phyloP scores from a whole-genome alignment of 2,329 filamentous ascomycete species.

The Ascomycota sp. region DNA sequence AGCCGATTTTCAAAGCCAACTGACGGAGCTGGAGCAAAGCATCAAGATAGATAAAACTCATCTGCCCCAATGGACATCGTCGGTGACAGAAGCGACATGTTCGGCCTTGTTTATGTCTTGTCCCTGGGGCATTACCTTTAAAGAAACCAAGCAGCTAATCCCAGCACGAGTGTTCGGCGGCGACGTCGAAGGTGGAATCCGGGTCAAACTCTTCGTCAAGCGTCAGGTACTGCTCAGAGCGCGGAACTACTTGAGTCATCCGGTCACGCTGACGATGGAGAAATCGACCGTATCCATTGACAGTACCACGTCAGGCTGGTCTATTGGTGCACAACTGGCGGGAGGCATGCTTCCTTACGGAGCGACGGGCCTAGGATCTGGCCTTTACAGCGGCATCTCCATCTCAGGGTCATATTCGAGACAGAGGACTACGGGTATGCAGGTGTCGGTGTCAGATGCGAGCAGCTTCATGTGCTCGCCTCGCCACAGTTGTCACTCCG shows the following conservation, averaged over 20 bases:
- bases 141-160: no score
- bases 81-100: no score
- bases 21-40: no score
- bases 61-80: no score
- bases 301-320: neutral
- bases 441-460: neutral
- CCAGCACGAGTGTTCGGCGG: no score
- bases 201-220: neutral
- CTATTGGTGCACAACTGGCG: neutral
- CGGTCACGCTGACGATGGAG: neutral
- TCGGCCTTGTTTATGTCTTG: no score
- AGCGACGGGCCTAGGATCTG: neutral
- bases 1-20: no score
- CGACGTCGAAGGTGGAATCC: neutral
- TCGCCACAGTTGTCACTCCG: neutral
- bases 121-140: no score
- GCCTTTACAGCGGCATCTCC: neutral
- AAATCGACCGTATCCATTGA: neutral
- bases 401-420: neutral
- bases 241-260: neutral
- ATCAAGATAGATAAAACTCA: no score
- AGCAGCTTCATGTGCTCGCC: neutral
- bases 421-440: neutral
- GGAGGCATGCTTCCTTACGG: neutral
- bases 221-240: neutral